These are phyloP conservation scores for Mycena rebaudengoi DNA, from an alignment of 768 basidiomycete species.

Conservation along the genomic window DNA sequence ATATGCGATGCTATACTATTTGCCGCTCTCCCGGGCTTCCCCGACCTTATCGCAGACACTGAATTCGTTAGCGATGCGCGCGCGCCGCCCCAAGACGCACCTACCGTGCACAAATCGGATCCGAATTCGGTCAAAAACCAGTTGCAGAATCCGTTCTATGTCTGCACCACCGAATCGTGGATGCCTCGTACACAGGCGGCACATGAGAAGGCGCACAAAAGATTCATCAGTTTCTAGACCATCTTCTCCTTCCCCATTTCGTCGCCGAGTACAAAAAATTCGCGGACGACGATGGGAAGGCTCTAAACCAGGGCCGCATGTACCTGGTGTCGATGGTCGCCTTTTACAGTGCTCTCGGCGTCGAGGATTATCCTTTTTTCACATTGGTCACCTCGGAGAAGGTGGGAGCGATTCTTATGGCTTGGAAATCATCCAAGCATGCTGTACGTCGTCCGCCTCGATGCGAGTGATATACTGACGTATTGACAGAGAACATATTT, in stretches of 20 bases:
- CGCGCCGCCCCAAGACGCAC: background rate
- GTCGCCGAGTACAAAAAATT: slow-evolving; percentile 1
- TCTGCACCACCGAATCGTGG: background rate
- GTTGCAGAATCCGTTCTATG: slow-evolving; percentile 1
- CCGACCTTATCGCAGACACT: background rate
- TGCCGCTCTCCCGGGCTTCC: background rate
- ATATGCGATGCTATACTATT: slow-evolving; percentile 3
- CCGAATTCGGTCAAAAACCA: too few relatives aligned
- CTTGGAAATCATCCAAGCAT: background rate
- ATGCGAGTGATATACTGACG: too few relatives aligned
- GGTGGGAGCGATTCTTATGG: background rate
- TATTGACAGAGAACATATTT: background rate
- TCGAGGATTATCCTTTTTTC: slow-evolving; percentile 13
- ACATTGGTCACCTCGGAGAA: background rate
- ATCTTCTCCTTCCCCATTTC: slow-evolving; percentile 1
- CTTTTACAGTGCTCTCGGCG: slow-evolving; percentile 4
- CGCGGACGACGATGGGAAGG: background rate
- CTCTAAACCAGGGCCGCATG: background rate
- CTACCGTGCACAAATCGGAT: too few relatives aligned
- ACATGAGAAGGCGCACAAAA: too few relatives aligned
- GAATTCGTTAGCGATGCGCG: background rate
- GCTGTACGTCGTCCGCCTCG: background rate
- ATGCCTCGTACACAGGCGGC: too few relatives aligned
- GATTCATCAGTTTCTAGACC: background rate
- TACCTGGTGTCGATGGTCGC: slow-evolving; percentile 2